Evolutionary conservation across 2,329 filamentous ascomycete species (phyloP), one percentile per base, ranked within the genome.

Genomic region (Ascochyta koolunga): DNA sequence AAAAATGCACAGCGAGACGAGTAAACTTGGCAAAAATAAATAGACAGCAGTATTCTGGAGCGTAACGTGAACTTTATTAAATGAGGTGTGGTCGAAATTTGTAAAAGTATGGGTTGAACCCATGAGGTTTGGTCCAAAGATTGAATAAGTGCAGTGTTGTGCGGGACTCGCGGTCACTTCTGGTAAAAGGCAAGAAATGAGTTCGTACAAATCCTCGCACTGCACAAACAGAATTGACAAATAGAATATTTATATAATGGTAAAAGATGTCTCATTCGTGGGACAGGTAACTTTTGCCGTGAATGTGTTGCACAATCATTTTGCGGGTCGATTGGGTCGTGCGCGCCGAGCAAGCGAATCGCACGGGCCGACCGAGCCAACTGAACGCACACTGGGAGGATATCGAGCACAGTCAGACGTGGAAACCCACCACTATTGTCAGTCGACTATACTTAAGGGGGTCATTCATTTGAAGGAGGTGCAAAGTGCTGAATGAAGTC

Each of bases 181-280:
- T 89, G 86, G 86, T 89, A 89, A 89, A 89, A 87, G 85, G 85
- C 85, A 88, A 88, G 85, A 86, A 85, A 85, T 86, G 84, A 85
- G 84, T 88, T 87, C 85, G 71, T 82, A 79, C 87, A 86, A 83
- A 77, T 82, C 83, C 83, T 87, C 84, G 83, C 85, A 86, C 85
- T 86, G 85, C 84, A 82, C 71, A 65, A 68, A 25, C 9, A 27
- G 3, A 11, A 6, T 11, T 16, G 0, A 0, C 15, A 18, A 65
- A 59, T 58, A 33, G 24, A 22, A 50, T 0, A 4, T 47, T 43
- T 56, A 56, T 56, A 56, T 43, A 7, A 18, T 43, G 7, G 11
- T 1, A 3, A 13, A 37, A 39, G 9, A 5, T n/a, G 1, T 4
- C 7, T 5, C 16, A n/a, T 16, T 16, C n/a, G 6, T 16, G 15